Percentiles rank a stretch among this genome's conserved stretches.
These are phyloP conservation scores for Stagonosporopsis chrysanthemi DNA, from an alignment of 2,329 filamentous ascomycete genomes.

Conservation along the genomic window DNA sequence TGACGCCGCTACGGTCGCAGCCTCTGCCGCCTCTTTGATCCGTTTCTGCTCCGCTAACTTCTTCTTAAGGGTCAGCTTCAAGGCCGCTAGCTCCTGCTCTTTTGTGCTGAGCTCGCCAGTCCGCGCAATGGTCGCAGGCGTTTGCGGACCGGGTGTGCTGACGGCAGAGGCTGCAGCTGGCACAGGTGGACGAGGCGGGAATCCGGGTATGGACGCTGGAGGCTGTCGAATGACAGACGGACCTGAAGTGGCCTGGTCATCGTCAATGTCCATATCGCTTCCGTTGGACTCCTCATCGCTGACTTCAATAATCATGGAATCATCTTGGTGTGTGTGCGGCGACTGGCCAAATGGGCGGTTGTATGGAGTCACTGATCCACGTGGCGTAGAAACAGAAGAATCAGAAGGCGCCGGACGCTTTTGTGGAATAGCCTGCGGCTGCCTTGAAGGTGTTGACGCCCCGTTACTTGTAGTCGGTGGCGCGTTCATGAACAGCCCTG, in stretches of 20 bases:
- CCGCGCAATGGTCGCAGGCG: slow-evolving; percentile 47
- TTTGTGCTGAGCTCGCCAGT: slow-evolving; percentile 56
- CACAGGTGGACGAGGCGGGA: slow-evolving; percentile 36
- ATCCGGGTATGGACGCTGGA: slow-evolving; percentile 29
- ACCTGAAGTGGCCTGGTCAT: slow-evolving; percentile 57
- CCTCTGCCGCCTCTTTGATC: slow-evolving; percentile 28
- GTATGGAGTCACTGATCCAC: slow-evolving; percentile 37
- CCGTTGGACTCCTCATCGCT: slow-evolving; percentile 74
- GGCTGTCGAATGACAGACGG: slow-evolving; percentile 20
- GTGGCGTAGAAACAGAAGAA: slow-evolving; percentile 60
- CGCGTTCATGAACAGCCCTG: slow-evolving; percentile 61
- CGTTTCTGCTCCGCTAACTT: slow-evolving; percentile 36
- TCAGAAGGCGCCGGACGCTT: slow-evolving; percentile 75
- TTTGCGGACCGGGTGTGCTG: slow-evolving; percentile 47
- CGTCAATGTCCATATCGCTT: slow-evolving; percentile 70
- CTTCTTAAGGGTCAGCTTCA: slow-evolving; percentile 37
- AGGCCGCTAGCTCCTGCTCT: slow-evolving; percentile 59
- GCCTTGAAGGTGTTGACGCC: slow-evolving; percentile 14
- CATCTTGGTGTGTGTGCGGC: slow-evolving; percentile 57
- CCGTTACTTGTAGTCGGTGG: slow-evolving; percentile 13
- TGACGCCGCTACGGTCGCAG: slow-evolving; percentile 14
- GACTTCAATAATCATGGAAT: slow-evolving; percentile 80
- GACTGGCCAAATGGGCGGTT: slow-evolving; percentile 71
- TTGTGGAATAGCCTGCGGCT: slow-evolving; percentile 21
- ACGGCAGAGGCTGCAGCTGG: slow-evolving; percentile 35